Conservation (phyloP, 148 eudicot species). For the Rhododendron molle region DNA sequence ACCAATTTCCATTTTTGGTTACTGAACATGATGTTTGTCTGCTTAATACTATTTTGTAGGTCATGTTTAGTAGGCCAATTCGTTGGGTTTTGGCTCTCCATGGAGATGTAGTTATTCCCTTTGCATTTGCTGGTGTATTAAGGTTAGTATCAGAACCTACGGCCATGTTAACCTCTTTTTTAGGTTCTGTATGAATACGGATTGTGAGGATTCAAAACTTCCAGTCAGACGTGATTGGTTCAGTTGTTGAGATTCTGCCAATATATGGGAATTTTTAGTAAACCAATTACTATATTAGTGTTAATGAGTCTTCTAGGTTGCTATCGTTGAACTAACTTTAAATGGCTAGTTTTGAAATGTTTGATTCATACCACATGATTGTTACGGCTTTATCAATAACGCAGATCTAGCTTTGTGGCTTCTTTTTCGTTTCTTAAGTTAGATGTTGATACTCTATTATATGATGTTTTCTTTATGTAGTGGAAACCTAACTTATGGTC, state of each 20-base stretch:
- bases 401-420: neutral
- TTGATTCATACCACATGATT: neutral
- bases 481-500: constrained; percentile 79
- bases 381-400: neutral
- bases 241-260: constrained; percentile 1
- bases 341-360: neutral
- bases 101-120: constrained; percentile 78
- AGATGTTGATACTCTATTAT: neutral
- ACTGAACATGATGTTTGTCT: neutral
- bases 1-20: neutral
- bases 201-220: neutral
- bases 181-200: neutral
- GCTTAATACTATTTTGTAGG: constrained; percentile 32
- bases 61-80: constrained; percentile 87
- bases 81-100: constrained; percentile 98
- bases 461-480: constrained; percentile 35
- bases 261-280: neutral
- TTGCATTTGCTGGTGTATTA: constrained; percentile 71
- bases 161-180: neutral
- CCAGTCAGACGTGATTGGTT: neutral
- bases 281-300: neutral
- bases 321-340: neutral
- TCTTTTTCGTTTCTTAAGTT: neutral
- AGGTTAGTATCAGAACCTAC: constrained; percentile 43
- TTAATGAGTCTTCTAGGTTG: neutral